Percentiles rank a stretch among this genome's conserved stretches.
phyloP scores from a whole-genome alignment of 1,284 basidiomycete species.

The Apiotrichum gracile region DNA sequence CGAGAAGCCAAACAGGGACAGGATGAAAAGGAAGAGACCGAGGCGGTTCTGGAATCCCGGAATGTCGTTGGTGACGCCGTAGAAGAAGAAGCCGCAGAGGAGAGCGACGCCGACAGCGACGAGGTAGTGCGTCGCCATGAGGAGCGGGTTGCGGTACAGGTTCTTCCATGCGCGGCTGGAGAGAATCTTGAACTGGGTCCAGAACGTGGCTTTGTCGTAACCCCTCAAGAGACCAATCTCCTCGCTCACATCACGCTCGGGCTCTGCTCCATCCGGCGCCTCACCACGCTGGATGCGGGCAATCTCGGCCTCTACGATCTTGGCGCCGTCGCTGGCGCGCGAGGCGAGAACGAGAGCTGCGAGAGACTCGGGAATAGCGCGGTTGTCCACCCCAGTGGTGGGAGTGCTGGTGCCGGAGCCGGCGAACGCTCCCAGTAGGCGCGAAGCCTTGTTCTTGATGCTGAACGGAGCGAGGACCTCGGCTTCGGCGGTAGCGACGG shows the following conservation, averaged over 20 bases:
- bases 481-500: background rate
- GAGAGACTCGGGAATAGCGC: conserved; percentile 59
- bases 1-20: conserved; percentile 92
- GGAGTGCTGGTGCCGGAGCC: conserved; percentile 43
- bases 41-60: conserved; percentile 76
- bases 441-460: conserved; percentile 69
- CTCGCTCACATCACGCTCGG: conserved; percentile 50
- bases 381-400: conserved; percentile 39
- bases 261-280: conserved; percentile 32
- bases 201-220: conserved; percentile 75
- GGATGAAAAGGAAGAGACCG: conserved; percentile 93
- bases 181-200: conserved; percentile 85
- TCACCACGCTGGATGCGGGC: conserved; percentile 49
- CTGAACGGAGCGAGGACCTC: conserved; percentile 6
- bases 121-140: conserved; percentile 84
- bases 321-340: conserved; percentile 61
- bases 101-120: conserved; percentile 75
- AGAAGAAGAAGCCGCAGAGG: conserved; percentile 51
- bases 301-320: conserved; percentile 61
- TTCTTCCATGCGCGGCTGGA: conserved; percentile 98
- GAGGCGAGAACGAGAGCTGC: conserved; percentile 69
- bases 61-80: conserved; percentile 67
- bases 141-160: conserved; percentile 81
- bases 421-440: conserved; percentile 62
- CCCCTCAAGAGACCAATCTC: conserved; percentile 62